Conservation (phyloP, 225 moss, liverwort and hornwort genomes). For the Sphagnum contortum region DNA sequence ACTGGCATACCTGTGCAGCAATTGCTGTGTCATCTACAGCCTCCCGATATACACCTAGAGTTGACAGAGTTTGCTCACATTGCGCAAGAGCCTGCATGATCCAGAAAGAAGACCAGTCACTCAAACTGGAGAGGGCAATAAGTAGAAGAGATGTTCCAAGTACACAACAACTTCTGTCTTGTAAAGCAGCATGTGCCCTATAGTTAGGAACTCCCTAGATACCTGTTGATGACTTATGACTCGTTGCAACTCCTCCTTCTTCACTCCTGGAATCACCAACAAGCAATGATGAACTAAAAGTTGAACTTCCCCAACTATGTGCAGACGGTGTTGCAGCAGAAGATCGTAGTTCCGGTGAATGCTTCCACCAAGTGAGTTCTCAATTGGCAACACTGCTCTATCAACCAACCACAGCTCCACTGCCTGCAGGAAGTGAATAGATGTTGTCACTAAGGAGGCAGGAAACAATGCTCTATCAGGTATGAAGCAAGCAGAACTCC, state of each 20-base stretch:
- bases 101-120: neutral
- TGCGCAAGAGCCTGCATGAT: constrained; percentile 41
- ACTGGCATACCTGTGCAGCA: constrained; percentile 22
- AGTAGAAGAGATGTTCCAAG: no score
- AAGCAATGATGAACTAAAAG: constrained; percentile 51
- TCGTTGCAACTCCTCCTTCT: constrained; percentile 28
- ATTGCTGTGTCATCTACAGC: constrained; percentile 53
- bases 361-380: constrained; percentile 50
- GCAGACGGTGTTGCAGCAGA: constrained; percentile 42
- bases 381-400: constrained; percentile 45
- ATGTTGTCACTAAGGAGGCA: no score
- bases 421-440: constrained; percentile 14
- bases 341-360: constrained; percentile 55
- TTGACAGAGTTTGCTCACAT: constrained; percentile 39
- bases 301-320: constrained; percentile 56
- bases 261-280: constrained; percentile 39
- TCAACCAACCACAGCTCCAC: constrained; percentile 56
- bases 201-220: neutral
- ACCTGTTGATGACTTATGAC: constrained; percentile 35
- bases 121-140: neutral
- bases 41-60: constrained; percentile 38
- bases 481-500: no score
- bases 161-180: no score
- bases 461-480: no score
- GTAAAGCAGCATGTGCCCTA: no score